Evolutionary conservation across 306 rosid genomes (phyloP).

Genomic region (Parietaria judaica): DNA sequence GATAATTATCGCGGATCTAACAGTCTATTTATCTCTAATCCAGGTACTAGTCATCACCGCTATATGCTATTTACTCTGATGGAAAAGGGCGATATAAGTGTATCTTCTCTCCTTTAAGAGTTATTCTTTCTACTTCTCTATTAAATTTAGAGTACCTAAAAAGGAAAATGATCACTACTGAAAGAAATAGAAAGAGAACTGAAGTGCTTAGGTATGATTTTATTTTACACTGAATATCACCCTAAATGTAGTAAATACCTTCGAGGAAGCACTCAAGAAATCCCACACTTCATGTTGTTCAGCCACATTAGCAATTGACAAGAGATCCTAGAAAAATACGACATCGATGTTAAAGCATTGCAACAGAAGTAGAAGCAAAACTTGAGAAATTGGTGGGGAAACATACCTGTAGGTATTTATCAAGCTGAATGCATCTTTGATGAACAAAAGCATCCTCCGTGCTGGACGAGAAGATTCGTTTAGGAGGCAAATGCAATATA

Average conservation of each 20-base stretch:
- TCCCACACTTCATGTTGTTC: constrained; percentile 99
- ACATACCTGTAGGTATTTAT: constrained; percentile 80
- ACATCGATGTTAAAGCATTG: constrained; percentile 18
- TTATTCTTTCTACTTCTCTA: not conserved
- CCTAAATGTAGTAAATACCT: constrained; percentile 42
- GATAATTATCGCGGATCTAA: too few species aligned
- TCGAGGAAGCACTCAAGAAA: constrained; percentile 79
- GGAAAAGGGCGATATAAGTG: too few species aligned
- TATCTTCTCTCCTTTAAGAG: too few species aligned
- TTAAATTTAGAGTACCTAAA: not conserved
- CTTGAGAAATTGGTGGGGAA: constrained; percentile 9
- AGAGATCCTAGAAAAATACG: constrained; percentile 58
- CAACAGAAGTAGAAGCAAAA: constrained; percentile 6
- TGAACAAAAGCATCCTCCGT: constrained; percentile 98
- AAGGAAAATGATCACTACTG: constrained; percentile 5
- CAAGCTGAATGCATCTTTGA: constrained; percentile 94
- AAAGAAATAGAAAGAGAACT: not conserved
- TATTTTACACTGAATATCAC: constrained; percentile 10
- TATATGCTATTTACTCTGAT: too few species aligned
- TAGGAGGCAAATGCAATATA: constrained; percentile 83
- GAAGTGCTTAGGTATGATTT: constrained; percentile 11
- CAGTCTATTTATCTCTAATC: too few species aligned
- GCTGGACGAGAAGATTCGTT: constrained; percentile 95
- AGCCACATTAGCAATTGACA: constrained; percentile 85
- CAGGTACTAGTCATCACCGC: too few species aligned